These are phyloP conservation scores for Diutina rugosa DNA, from an alignment of 1,139 yeast genomes.

Conservation along the genomic window DNA sequence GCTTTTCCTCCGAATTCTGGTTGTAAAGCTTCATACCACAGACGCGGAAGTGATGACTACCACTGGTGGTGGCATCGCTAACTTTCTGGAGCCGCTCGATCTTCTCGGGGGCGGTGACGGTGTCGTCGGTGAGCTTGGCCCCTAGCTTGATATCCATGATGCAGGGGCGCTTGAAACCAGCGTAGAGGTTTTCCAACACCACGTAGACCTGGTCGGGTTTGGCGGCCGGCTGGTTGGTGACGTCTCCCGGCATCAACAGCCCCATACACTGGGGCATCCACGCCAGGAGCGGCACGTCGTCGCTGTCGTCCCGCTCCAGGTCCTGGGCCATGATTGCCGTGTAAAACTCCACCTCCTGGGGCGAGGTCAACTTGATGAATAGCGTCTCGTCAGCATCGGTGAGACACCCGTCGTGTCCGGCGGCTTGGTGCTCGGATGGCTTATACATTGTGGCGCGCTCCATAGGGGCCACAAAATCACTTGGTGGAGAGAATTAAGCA, in stretches of 20 bases:
- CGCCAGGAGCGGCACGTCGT: constrained; percentile 29
- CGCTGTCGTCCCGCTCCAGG: constrained; percentile 11
- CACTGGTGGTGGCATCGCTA: constrained; percentile 64
- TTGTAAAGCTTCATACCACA: constrained; percentile 74
- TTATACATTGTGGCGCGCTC: background rate
- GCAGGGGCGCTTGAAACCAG: constrained; percentile 54
- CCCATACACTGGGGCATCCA: constrained; percentile 42
- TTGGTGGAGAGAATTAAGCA: background rate
- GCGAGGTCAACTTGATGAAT: constrained; percentile 55
- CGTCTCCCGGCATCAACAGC: constrained; percentile 19
- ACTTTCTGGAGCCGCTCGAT: constrained; percentile 48
- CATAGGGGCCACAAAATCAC: no score
- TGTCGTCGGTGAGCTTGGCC: constrained; percentile 46
- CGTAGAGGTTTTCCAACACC: constrained; percentile 63
- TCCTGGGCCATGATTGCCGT: constrained; percentile 13
- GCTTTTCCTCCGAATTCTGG: constrained; percentile 2
- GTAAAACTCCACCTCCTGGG: constrained; percentile 66
- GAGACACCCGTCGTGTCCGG: constrained; percentile 82
- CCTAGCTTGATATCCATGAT: constrained; percentile 82
- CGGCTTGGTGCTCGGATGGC: constrained; percentile 39
- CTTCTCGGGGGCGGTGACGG: constrained; percentile 37
- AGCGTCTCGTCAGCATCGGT: constrained; percentile 40
- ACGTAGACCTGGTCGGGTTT: constrained; percentile 17
- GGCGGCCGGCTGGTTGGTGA: background rate
- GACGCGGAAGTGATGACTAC: constrained; percentile 57